Evolutionary conservation across 2,329 filamentous ascomycete species (phyloP).

Genomic region (Diaporthe caulivora): DNA sequence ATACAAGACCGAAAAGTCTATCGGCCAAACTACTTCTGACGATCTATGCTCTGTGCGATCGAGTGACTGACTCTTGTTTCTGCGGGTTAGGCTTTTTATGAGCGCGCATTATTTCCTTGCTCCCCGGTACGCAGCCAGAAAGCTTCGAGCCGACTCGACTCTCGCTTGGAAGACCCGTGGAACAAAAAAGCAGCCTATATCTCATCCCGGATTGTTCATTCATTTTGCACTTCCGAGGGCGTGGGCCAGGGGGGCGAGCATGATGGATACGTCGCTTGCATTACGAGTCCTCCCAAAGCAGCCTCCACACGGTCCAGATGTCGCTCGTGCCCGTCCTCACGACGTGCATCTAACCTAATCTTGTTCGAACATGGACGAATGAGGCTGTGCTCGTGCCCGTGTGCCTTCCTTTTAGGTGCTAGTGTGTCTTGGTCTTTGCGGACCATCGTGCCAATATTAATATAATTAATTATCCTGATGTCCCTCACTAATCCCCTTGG

Average conservation of each 20-base stretch:
- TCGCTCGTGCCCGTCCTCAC: neutral
- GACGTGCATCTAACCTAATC: neutral
- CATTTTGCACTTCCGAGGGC: neutral
- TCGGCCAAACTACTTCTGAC: neutral
- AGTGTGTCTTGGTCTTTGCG: neutral
- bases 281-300: slow-evolving; percentile 8
- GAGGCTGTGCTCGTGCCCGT: neutral
- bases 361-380: too few relatives aligned
- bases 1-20: slow-evolving; percentile 3
- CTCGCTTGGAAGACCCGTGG: neutral
- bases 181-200: neutral
- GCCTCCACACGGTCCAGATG: slow-evolving; percentile 9
- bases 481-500: neutral
- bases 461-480: slow-evolving; percentile 20
- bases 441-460: slow-evolving; percentile 11
- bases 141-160: neutral
- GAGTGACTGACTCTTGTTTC: neutral
- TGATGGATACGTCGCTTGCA: neutral
- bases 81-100: neutral
- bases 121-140: neutral
- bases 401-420: neutral
- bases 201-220: neutral
- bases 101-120: neutral
- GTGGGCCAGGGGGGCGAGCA: neutral
- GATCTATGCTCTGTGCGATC: neutral